Conservation (phyloP, 305 asterid species). For the Rubia balearica region DNA sequence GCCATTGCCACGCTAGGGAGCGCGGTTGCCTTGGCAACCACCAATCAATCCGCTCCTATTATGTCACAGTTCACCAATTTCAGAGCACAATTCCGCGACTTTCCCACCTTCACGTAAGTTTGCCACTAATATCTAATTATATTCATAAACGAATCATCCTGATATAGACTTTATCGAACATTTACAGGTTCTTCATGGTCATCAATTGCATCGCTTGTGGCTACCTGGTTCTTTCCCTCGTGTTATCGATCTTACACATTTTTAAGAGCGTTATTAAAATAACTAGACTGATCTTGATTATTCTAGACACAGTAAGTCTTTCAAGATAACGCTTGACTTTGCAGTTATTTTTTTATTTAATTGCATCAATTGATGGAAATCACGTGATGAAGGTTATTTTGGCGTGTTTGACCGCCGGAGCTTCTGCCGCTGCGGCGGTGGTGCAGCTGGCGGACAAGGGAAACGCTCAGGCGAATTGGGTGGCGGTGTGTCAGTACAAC, state of each 20-base stretch:
- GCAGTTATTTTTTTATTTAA: too few relatives aligned
- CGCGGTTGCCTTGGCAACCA: conserved; percentile 53
- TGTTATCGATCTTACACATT: conserved; percentile 61
- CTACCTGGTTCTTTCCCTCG: conserved; percentile 62
- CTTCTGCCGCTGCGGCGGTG: conserved; percentile 61
- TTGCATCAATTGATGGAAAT: not conserved
- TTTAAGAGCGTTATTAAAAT: conserved; percentile 44
- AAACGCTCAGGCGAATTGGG: conserved; percentile 45
- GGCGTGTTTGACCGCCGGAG: conserved; percentile 43
- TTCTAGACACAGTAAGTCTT: conserved; percentile 52
- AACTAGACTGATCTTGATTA: conserved; percentile 48
- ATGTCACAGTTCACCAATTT: conserved; percentile 43
- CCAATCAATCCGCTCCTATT: conserved; percentile 34
- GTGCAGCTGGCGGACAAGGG: conserved; percentile 63
- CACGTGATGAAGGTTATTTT: conserved; percentile 37
- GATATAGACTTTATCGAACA: not conserved
- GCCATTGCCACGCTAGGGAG: conserved; percentile 44
- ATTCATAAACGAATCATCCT: not conserved
- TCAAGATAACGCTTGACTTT: too few relatives aligned
- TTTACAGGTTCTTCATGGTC: conserved; percentile 60
- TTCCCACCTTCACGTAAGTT: conserved; percentile 52
- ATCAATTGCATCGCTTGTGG: conserved; percentile 47
- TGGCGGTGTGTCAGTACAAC: conserved; percentile 55
- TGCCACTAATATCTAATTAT: not conserved
- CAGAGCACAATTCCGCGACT: conserved; percentile 37